Base-by-base conservation (phyloP, 345 rosid species). In the Dimocarpus longan region DNA sequence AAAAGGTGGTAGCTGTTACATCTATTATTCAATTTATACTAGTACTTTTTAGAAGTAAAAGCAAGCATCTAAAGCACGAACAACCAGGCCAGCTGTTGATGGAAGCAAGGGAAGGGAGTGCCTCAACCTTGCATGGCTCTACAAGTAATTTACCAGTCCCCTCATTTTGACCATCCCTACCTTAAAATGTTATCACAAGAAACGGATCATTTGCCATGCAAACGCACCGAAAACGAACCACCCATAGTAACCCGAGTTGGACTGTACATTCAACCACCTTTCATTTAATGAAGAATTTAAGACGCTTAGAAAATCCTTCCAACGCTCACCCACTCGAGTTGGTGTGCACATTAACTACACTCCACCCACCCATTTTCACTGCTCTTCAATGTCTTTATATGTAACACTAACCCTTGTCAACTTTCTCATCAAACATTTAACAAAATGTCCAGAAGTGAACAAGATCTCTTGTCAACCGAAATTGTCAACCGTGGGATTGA, bases 401-500 rank as follows among this genome's bases (percentile, higher is more conserved):
- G 44, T 16, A 79, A 24, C 26, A 42, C 37, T n/a, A 26, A 68
- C 60, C 71, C 24, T 82, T 71, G n/a, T 78, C 70, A 39, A 44
- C 28, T 22, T 12, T 46, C 72, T 52, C 37, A 39, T 40, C 42
- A 43, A n/a, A 19, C 10, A 9, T 32, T 32, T 32, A 52, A 5
- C 4, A 42, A 40, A 13, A 90, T 85, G 89, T 56, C 86, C 64
- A 80, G 85, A 73, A 86, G 67, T 16, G 98, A 96, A 78, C 94
- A 90, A 83, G 93, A 92, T 85, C 89, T 92, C 40, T 80, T 96
- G 80, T 91, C 98, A 1, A 93, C 99, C 1, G 98, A 96, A 86
- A 96, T 96, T 39, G 95, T 96, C 21, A 90, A 92, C 92, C 93
- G 93, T 59, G 98, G 99, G 84, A 85, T 92, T 37, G 91, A 93